Percentiles rank a stretch among this genome's conserved stretches.
Evolutionary conservation across 345 rosid species (phyloP).

Genomic region (Psidium friedrichsthalianum): DNA sequence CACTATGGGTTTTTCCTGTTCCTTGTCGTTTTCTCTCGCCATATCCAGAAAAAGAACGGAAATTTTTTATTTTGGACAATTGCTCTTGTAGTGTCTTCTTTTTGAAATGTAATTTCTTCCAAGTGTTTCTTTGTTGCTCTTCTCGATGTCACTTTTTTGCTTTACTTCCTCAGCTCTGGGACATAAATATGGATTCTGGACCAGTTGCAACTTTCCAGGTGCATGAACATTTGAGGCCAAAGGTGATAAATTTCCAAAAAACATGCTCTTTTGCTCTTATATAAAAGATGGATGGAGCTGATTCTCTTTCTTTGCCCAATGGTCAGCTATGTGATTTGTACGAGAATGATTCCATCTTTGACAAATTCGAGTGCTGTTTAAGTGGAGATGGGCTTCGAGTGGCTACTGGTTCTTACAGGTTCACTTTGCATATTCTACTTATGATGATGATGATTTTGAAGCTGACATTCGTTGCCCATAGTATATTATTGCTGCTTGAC

Average conservation of each 20-base stretch:
- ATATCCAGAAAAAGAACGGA: background rate
- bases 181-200: slow-evolving; percentile 73
- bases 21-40: background rate
- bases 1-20: background rate
- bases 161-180: slow-evolving; percentile 54
- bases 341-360: slow-evolving; percentile 58
- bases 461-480: background rate
- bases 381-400: slow-evolving; percentile 52
- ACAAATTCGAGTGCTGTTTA: slow-evolving; percentile 52
- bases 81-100: background rate
- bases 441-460: background rate
- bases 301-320: slow-evolving; percentile 3
- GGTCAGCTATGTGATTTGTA: slow-evolving; percentile 61
- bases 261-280: background rate
- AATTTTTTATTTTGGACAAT: background rate
- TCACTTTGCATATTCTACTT: background rate
- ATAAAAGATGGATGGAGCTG: background rate
- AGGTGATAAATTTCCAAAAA: slow-evolving; percentile 22
- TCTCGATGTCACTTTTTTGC: background rate
- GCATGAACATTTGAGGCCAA: slow-evolving; percentile 84
- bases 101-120: background rate
- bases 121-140: background rate
- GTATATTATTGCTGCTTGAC: background rate
- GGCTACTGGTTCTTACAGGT: slow-evolving; percentile 81
- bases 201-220: slow-evolving; percentile 85